These are phyloP conservation scores for Chaetomium sp. DNA, from an alignment of 2,329 filamentous ascomycete genomes.

Conservation along the genomic window DNA sequence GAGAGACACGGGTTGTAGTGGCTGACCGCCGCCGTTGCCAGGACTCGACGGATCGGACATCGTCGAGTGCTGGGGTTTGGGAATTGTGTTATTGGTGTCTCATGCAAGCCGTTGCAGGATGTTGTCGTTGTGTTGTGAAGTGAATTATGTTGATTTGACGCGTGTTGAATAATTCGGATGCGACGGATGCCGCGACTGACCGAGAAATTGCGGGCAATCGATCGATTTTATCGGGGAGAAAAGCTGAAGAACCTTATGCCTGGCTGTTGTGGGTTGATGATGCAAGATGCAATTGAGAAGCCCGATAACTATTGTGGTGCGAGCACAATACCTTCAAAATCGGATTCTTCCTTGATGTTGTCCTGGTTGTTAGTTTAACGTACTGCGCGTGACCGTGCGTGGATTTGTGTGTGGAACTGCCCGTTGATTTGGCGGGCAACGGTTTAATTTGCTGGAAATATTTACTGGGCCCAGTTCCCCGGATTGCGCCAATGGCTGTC, in stretches of 20 bases:
- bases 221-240: too few species aligned
- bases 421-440: background rate
- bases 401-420: too few species aligned
- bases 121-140: background rate
- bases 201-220: too few species aligned
- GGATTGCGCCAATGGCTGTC: slow-evolving; percentile 7
- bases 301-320: background rate
- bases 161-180: too few species aligned
- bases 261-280: too few species aligned
- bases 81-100: slow-evolving; percentile 14
- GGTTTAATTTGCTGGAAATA: slow-evolving; percentile 15
- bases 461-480: slow-evolving; percentile 8
- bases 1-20: slow-evolving; percentile 53
- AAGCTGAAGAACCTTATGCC: too few species aligned
- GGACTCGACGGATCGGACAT: slow-evolving; percentile 44
- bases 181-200: too few species aligned
- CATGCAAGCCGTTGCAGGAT: slow-evolving; percentile 17
- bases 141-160: background rate
- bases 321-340: background rate
- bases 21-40: slow-evolving; percentile 29
- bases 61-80: slow-evolving; percentile 11
- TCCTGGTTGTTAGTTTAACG: background rate
- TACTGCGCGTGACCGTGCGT: background rate
- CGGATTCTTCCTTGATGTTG: background rate
- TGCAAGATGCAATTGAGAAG: background rate